phyloP scores from a whole-genome alignment of 1,284 basidiomycete species.

The Phellopilus nigrolimitatus region DNA sequence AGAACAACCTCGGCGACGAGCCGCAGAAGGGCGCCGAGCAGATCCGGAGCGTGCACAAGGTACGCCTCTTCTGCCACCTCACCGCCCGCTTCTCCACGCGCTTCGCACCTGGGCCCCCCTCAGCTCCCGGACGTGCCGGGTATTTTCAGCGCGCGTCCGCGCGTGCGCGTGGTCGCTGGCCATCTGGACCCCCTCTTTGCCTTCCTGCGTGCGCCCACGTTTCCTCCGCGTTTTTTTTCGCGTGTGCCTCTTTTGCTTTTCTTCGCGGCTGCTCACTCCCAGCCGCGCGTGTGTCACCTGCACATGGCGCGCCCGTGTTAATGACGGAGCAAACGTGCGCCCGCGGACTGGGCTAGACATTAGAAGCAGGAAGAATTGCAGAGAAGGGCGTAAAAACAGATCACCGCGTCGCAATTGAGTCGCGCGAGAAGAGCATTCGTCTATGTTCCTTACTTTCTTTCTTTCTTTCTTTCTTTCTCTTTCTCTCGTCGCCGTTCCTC shows the following conservation, averaged over 20 bases:
- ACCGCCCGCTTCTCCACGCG: background rate
- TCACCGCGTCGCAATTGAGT: too few species aligned
- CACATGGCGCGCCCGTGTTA: too few species aligned
- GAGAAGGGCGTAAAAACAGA: too few species aligned
- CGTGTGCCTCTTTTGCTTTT: background rate
- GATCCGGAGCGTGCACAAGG: constrained; percentile 63
- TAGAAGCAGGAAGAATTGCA: too few species aligned
- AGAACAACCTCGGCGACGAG: constrained; percentile 70
- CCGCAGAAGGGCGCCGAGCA: constrained; percentile 66
- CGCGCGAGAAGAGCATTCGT: background rate
- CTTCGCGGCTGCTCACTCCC: background rate
- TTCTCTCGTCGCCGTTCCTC: too few species aligned
- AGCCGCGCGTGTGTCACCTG: background rate
- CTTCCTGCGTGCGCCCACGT: background rate
- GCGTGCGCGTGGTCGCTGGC: constrained; percentile 17
- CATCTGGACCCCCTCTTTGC: constrained; percentile 22
- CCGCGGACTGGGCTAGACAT: too few species aligned
- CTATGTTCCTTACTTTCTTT: background rate
- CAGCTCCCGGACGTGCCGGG: background rate
- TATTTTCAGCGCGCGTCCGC: constrained; percentile 16
- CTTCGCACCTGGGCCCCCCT: background rate
- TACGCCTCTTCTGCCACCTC: constrained; percentile 26
- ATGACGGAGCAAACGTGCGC: too few species aligned
- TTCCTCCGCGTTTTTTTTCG: background rate
- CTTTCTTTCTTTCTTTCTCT: constrained; percentile 1